phyloP scores from a whole-genome alignment of 2,329 filamentous ascomycete species.

The Drechslerella dactyloides region DNA sequence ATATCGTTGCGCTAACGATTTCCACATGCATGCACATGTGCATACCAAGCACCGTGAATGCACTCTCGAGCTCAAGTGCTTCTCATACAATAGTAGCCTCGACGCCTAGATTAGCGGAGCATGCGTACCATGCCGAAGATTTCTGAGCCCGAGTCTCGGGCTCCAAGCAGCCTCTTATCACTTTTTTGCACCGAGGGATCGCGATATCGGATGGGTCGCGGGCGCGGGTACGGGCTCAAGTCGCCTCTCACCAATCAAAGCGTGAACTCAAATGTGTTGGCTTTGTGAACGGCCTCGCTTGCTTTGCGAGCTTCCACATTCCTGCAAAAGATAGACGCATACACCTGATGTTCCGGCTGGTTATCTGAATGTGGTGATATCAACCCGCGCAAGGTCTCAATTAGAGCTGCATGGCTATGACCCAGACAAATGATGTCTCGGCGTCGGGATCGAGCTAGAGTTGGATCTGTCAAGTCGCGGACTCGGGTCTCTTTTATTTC shows the following conservation, averaged over 20 bases:
- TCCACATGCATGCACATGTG: no score
- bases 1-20: no score
- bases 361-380: conserved; percentile 33
- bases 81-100: no score
- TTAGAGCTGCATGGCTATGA: conserved; percentile 22
- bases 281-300: conserved; percentile 25
- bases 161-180: no score
- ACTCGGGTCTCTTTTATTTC: neutral
- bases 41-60: no score
- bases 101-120: no score
- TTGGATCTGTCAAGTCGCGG: conserved; percentile 16
- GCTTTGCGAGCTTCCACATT: conserved; percentile 25
- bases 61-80: no score
- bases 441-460: conserved; percentile 15
- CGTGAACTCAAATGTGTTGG: neutral
- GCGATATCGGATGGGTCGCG: no score
- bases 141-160: no score
- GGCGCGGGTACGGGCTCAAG: no score
- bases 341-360: conserved; percentile 41
- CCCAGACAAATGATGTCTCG: conserved; percentile 11
- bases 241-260: neutral
- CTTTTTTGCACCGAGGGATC: no score
- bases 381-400: conserved; percentile 8
- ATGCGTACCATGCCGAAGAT: no score
- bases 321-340: conserved; percentile 22